These are phyloP conservation scores for Wallacemonas rigidus DNA, from an alignment of 208 protist species.

Conservation along the genomic window DNA sequence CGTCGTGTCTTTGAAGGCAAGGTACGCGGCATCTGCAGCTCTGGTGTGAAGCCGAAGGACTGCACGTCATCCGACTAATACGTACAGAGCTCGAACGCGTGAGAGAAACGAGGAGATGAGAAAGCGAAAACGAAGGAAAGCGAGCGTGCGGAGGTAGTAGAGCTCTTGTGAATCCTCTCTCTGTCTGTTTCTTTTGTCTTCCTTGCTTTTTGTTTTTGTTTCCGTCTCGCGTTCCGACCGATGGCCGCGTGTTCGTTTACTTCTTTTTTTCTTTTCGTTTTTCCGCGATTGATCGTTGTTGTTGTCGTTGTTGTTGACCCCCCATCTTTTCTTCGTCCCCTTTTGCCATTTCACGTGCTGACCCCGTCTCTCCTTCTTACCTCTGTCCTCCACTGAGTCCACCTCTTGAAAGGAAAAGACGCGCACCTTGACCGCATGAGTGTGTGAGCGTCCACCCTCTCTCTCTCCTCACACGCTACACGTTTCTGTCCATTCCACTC, in stretches of 20 bases:
- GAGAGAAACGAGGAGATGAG: constrained; percentile 1
- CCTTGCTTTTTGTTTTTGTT: not conserved
- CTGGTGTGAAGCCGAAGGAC: constrained; percentile 42
- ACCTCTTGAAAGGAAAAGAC: no score
- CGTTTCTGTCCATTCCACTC: no score
- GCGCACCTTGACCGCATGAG: no score
- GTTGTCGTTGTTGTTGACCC: constrained; percentile 8
- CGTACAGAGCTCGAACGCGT: not conserved
- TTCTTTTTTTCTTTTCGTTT: constrained; percentile 1
- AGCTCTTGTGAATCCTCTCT: constrained; percentile 3
- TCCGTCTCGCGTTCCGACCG: not conserved
- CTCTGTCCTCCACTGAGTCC: no score
- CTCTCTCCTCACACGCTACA: no score
- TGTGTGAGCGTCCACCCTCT: no score
- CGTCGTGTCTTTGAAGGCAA: constrained; percentile 43
- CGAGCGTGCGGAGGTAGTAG: no score
- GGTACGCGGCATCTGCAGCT: constrained; percentile 68
- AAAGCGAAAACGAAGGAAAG: constrained; percentile 20
- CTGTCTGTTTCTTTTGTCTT: constrained; percentile 2
- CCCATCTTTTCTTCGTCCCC: not conserved
- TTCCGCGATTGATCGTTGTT: not conserved
- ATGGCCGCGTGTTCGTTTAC: not conserved
- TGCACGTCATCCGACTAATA: constrained; percentile 24
- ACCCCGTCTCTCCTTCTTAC: not conserved
- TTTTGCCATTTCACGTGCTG: not conserved